phyloP scores from a whole-genome alignment of 177 flowering plant genomes.

The Vitis hybrid region DNA sequence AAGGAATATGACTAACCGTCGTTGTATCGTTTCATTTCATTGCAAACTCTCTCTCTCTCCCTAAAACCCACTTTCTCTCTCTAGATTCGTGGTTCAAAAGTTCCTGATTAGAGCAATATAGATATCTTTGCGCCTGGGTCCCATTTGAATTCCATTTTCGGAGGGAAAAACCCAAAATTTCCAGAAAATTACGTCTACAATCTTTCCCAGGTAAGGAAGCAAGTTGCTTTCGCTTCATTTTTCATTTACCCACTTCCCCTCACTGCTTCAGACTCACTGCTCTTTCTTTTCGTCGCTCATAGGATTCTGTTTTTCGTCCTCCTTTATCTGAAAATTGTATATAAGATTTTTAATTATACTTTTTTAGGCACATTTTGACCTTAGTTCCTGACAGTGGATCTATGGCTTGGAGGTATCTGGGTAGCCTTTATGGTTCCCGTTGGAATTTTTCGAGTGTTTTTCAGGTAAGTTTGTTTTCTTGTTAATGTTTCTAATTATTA shows the following conservation, averaged over 20 bases:
- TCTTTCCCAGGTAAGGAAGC: too few species aligned
- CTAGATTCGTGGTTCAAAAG: too few species aligned
- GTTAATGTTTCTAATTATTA: not conserved
- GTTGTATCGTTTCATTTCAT: too few species aligned
- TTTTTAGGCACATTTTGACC: not conserved
- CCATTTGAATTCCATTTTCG: too few species aligned
- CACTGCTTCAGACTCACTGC: not conserved
- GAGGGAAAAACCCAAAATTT: too few species aligned
- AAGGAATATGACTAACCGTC: too few species aligned
- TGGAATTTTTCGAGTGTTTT: conserved; percentile 5
- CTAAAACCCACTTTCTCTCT: too few species aligned
- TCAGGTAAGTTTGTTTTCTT: conserved; percentile 14
- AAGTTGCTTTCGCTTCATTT: not conserved
- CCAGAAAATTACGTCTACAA: too few species aligned
- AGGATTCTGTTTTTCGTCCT: not conserved
- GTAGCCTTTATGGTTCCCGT: conserved; percentile 1
- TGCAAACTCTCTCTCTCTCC: too few species aligned
- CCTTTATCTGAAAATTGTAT: not conserved
- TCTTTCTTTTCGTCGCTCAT: not conserved
- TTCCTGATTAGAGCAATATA: too few species aligned
- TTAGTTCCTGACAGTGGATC: not conserved
- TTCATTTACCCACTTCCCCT: not conserved
- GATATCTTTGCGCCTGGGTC: too few species aligned
- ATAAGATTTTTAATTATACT: too few species aligned
- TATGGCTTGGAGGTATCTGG: conserved; percentile 17